Base-by-base conservation (phyloP, 345 rosid genomes). In the Carallia pectinifolia region DNA sequence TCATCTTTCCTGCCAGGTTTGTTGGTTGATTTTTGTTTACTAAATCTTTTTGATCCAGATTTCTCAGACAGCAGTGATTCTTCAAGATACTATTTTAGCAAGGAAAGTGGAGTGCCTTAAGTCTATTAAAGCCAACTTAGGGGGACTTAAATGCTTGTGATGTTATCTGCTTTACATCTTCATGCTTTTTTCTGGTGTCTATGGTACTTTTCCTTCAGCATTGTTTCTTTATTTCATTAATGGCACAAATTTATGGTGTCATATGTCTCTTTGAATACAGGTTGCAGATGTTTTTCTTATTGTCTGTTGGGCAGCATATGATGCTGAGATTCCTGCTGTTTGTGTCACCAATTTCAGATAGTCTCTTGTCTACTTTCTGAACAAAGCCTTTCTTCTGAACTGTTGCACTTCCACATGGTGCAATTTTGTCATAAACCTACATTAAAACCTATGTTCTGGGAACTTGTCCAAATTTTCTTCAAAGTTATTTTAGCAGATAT, bases 281-380 rank as follows among this genome's bases (percentile, higher is more conserved):
- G 94, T 95, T 80, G 90, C 99, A 16, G 96, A 95, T 89, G 99
- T 90, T 67, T 97, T 95, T 66, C 94, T 97, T 1, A 94, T 95
- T 60, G 97, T 97, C 13, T 95, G 97, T 67, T 85, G 91, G 65
- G 96, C 98, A 18, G 99, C 99, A 15, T 92, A 97, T 77, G 96
- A 92, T 84, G 98, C 98, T 73, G 99, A 98, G 67, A 87, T 92
- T 80, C 97, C 94, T 61, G 86, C 97, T 65, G 96, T 89, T 53
- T 95, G 99, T 77, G 98, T 95, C 72, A 89, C 99, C 77, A 95
- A 90, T 83, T 95, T 95, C 80, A 92, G 99, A 97, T 91, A 73
- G 73, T 40, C 55, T 68, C 6, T 48, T 0, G 3, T 44, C 50
- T 12, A 0, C 10, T 44, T 4, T 44, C 50, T 4, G 1, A 39